Base-by-base conservation (phyloP, 768 basidiomycete genomes). In the Boletus sensibilis region DNA sequence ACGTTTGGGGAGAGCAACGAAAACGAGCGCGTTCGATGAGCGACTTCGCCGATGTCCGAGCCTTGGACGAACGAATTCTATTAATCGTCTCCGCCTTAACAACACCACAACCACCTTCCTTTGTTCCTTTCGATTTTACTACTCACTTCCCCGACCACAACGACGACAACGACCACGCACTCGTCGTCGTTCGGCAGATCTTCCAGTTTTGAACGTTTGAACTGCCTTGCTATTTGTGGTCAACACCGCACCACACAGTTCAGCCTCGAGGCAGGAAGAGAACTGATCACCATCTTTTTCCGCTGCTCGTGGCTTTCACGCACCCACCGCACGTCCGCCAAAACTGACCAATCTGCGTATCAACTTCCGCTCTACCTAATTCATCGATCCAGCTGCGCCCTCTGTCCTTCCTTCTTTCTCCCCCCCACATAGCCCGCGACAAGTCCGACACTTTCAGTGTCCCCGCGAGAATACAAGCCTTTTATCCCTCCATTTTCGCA, bases 251-350 rank as follows among this genome's bases (percentile, higher is more conserved):
- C 55, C 42, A 31, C 57, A 58, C 57, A 57, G 63, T 64, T 53
- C 25, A 57, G 70, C 68, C 70, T 72, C 70, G 70, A 70, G 68
- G 70, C 70, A 61, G 57, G 44, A 44, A 48, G 52, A 39, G 53
- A 43, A 46, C 55, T 59, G 65, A 69, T 69, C 58, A 33, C 58
- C 56, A 58, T 69, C 62, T 68, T 68, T 67, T 67, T 62, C 57
- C 62, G 67, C 52, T 68, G 60, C 68, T 68, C 69, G 71, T 73
- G 70, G 63, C 56, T 57, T 70, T 71, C 70, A 68, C 70, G 71
- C 70, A 71, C 68, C 61, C 58, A 57, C 67, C 70, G 68, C 71
- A 65, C 72, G 57, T 62, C 69, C 66, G 56, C 64, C 57, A 59
- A 68, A 64, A 68, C 55, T 53, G 57, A 63, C 49, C 65, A 68